Conservation (phyloP, 768 basidiomycete species). For the Pisolithus sp. region DNA sequence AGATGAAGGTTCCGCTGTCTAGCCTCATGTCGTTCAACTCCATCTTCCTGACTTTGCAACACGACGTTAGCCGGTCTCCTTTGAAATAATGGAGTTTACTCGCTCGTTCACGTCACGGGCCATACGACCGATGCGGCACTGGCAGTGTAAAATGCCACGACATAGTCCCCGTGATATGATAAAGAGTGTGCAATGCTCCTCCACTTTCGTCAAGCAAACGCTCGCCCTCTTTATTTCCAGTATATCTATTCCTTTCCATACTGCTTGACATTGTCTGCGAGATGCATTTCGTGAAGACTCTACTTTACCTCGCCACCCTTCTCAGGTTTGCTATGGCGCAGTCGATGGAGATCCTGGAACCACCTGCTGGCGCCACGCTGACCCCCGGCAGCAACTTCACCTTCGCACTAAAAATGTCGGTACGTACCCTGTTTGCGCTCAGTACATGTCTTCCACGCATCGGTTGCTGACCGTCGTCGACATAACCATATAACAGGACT, state of each 20-base stretch:
- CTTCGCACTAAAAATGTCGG: slow-evolving; percentile 16
- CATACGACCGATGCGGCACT: no score
- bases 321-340: slow-evolving; percentile 13
- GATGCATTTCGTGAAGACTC: slow-evolving; percentile 14
- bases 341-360: slow-evolving; percentile 5
- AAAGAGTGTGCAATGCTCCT: no score
- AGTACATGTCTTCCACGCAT: background rate
- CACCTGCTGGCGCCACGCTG: slow-evolving; percentile 7
- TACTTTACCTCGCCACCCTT: slow-evolving; percentile 11
- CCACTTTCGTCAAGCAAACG: background rate
- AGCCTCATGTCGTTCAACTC: no score
- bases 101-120: no score
- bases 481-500: slow-evolving; percentile 8
- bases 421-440: background rate
- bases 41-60: no score
- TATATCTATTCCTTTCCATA: background rate
- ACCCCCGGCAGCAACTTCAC: slow-evolving; percentile 4
- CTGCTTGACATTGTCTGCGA: background rate
- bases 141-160: no score
- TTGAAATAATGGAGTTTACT: no score
- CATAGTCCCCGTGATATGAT: no score
- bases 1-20: no score
- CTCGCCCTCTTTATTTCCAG: background rate
- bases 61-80: no score
- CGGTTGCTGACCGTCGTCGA: background rate